A percentile compares a stretch with the other conserved stretches of the same genome.
phyloP scores from a whole-genome alignment of 2,329 filamentous ascomycete species.

The Aspergillus versicolor region DNA sequence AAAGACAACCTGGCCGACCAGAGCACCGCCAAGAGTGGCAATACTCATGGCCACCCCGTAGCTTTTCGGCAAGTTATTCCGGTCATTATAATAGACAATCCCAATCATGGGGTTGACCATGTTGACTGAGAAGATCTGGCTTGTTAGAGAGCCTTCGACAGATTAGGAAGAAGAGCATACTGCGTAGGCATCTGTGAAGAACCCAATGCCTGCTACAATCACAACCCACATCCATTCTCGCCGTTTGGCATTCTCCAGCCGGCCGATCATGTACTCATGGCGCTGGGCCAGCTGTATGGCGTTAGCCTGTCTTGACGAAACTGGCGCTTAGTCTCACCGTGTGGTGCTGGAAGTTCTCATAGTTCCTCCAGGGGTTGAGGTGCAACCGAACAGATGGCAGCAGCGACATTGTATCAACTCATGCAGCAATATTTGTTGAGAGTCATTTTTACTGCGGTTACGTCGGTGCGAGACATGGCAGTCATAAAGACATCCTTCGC shows the following conservation, averaged over 20 bases:
- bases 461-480: background rate
- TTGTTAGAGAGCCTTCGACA: background rate
- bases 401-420: background rate
- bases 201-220: conserved; percentile 15
- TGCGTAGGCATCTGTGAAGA: conserved; percentile 17
- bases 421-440: too few species aligned
- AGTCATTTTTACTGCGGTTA: too few species aligned
- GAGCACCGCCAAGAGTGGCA: conserved; percentile 25
- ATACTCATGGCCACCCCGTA: conserved; percentile 18
- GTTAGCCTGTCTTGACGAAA: background rate
- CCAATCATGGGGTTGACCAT: conserved; percentile 18
- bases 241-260: conserved; percentile 13
- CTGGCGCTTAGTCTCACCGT: background rate
- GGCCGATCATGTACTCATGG: conserved; percentile 14
- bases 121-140: conserved; percentile 18
- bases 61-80: background rate
- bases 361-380: conserved; percentile 15
- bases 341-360: conserved; percentile 14
- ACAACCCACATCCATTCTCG: conserved; percentile 17
- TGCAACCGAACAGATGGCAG: conserved; percentile 7
- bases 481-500: background rate
- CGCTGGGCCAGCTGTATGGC: conserved; percentile 12
- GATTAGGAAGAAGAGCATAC: background rate
- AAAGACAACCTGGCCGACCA: conserved; percentile 31
- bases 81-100: conserved; percentile 9